Conservation (phyloP, 2,329 filamentous ascomycete species). For the Escovopsis sp. region DNA sequence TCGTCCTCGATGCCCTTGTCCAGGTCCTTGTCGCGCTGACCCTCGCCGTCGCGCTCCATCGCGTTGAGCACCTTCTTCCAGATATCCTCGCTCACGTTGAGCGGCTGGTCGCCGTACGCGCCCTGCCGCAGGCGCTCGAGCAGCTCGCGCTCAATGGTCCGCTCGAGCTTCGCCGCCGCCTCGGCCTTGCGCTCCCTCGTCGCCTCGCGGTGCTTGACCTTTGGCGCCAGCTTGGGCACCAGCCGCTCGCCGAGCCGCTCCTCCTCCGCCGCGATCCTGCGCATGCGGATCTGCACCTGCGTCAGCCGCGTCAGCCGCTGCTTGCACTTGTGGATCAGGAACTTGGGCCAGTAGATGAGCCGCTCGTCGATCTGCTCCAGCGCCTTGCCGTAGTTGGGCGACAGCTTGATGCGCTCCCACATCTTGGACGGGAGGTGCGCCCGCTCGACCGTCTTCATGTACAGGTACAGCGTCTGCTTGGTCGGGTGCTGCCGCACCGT, state of each 20-base stretch:
- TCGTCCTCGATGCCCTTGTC: conserved; percentile 77
- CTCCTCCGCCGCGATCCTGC: conserved; percentile 74
- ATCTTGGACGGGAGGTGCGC: conserved; percentile 77
- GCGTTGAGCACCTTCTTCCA: conserved; percentile 95
- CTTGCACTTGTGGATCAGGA: conserved; percentile 88
- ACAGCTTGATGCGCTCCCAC: conserved; percentile 88
- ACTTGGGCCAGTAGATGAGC: conserved; percentile 89
- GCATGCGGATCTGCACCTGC: conserved; percentile 73
- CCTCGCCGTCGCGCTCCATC: conserved; percentile 77
- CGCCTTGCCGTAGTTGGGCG: conserved; percentile 80
- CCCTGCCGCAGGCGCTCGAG: conserved; percentile 83
- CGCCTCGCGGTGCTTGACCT: conserved; percentile 64
- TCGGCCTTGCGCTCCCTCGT: conserved; percentile 65
- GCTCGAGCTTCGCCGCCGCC: conserved; percentile 82
- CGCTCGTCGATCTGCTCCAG: conserved; percentile 75
- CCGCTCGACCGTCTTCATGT: conserved; percentile 91
- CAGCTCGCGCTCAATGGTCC: conserved; percentile 87
- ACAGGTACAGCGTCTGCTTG: conserved; percentile 77
- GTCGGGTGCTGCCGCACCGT: conserved; percentile 74
- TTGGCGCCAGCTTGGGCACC: conserved; percentile 81
- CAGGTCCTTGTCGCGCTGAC: conserved; percentile 68
- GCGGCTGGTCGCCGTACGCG: conserved; percentile 82
- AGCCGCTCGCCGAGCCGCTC: conserved; percentile 77
- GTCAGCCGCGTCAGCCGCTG: conserved; percentile 84
- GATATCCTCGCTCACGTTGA: conserved; percentile 88